Base-by-base conservation (phyloP, 768 basidiomycete genomes). In the Leccinum boreale region DNA sequence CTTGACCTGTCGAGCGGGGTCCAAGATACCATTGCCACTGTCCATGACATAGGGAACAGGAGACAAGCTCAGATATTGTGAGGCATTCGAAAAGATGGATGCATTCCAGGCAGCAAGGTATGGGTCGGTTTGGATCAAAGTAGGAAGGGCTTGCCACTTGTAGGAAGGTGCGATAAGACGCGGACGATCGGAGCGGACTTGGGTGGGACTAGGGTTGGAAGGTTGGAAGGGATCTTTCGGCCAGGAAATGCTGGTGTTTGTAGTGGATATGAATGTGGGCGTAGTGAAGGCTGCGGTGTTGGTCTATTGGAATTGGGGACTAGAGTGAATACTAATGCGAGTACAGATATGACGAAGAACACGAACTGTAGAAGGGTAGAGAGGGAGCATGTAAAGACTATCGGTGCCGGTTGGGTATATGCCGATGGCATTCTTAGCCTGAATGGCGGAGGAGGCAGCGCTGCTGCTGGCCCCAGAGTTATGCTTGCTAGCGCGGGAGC, bases 101-200 rank as follows among this genome's bases (percentile, higher is more conserved):
- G 80, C 79, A 72, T 99, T 97, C 96, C 96, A 98, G 58, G 74
- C 78, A 57, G 81, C 76, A 66, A 98, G 80, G 76, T 99, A 98
- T 4, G 91, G 85, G 70, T 98, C 93, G 53, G 77, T 82, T 54
- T 79, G 73, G 67, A 98, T 96, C 64, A 97, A 79, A 23, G 70
- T 68, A 5, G 89, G 85, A 24, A 99, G 84, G 12, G 85, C 90
- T 15, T 79, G 72, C 96, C 97, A 98, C 74, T 93, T 94, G 81
- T 94, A 94, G 10, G 80, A 65, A 23, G 96, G 94, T 15, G 96
- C 97, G 64, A 97, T 87, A 50, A 99, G 81, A 46, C 92, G 89
- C 24, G 97, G 97, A 59, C 95, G 89, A 67, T 92, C 87, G 9
- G 85, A 64, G 47, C 93, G 87, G 33, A 86, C 77, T 51, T 71